Percentiles rank a stretch among this genome's conserved stretches.
phyloP scores from a whole-genome alignment of 371 early-diverging fungal species.

The Amoeboaphelidium protococcarum region DNA sequence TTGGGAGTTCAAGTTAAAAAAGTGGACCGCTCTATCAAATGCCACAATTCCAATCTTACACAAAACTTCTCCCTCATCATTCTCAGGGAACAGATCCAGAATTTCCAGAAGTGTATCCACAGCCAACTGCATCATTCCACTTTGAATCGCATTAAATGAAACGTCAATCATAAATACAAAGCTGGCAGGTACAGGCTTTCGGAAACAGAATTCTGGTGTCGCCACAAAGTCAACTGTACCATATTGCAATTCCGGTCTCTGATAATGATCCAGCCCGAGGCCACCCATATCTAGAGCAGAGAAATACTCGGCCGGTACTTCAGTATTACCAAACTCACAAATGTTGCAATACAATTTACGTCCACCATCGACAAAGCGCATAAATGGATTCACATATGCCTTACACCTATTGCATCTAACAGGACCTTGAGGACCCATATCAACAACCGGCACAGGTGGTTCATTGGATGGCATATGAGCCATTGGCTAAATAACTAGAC shows the following conservation, averaged over 20 bases:
- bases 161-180: conserved; percentile 82
- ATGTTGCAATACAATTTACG: conserved; percentile 71
- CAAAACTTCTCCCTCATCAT: background rate
- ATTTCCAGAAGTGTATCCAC: conserved; percentile 31
- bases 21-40: conserved; percentile 71
- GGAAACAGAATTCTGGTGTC: conserved; percentile 22
- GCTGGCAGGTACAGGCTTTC: conserved; percentile 33
- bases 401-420: conserved; percentile 73
- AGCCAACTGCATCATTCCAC: conserved; percentile 39
- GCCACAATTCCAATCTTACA: conserved; percentile 61
- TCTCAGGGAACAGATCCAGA: conserved; percentile 19
- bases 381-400: conserved; percentile 74
- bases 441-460: conserved; percentile 46
- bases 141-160: conserved; percentile 47
- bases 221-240: conserved; percentile 79
- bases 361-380: conserved; percentile 62
- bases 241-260: conserved; percentile 62
- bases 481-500: conserved; percentile 67
- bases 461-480: conserved; percentile 47
- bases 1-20: conserved; percentile 55
- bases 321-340: conserved; percentile 60
- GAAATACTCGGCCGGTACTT: conserved; percentile 63
- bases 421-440: conserved; percentile 73
- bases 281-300: conserved; percentile 75
- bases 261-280: conserved; percentile 46